A percentile compares a stretch with the other conserved stretches of the same genome.
Conservation (phyloP, 1,284 basidiomycete species). For the Pseudomicrostroma phylloplanum region DNA sequence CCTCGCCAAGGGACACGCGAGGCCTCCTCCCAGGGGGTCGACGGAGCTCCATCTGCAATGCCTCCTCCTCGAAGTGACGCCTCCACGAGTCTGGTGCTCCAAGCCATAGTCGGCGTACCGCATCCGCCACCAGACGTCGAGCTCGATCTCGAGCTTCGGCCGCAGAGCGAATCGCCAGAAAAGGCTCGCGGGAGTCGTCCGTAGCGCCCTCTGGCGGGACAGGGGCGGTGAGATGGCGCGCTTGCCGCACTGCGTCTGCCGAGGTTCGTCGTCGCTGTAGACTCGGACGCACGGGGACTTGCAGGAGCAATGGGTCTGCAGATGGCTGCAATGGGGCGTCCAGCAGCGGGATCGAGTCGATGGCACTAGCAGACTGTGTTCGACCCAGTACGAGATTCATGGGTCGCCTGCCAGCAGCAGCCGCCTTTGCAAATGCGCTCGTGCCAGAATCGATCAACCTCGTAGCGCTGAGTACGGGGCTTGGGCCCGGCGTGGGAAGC, state of each 20-base stretch:
- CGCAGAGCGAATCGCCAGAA: constrained; percentile 42
- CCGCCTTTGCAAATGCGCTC: constrained; percentile 31
- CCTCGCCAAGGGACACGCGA: neutral
- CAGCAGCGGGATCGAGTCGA: neutral
- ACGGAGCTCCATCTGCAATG: constrained; percentile 14
- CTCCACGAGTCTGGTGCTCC: constrained; percentile 46
- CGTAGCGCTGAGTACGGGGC: constrained; percentile 21
- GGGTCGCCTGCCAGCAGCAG: constrained; percentile 24
- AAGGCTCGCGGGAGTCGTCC: constrained; percentile 32
- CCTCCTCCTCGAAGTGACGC: constrained; percentile 40
- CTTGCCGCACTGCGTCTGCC: constrained; percentile 3
- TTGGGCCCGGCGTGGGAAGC: constrained; percentile 33
- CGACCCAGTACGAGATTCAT: constrained; percentile 29
- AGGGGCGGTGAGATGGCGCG: constrained; percentile 28
- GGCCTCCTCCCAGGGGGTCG: neutral
- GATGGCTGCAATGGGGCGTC: no score
- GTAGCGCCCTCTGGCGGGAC: constrained; percentile 33
- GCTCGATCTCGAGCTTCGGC: constrained; percentile 40
- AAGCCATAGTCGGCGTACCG: constrained; percentile 43
- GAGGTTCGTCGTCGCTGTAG: constrained; percentile 8
- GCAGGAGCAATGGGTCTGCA: no score
- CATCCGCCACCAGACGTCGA: constrained; percentile 40
- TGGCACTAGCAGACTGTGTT: neutral
- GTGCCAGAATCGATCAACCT: constrained; percentile 24
- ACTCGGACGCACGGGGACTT: constrained; percentile 1